Evolutionary conservation across 2,329 filamentous ascomycete genomes (phyloP), one percentile per base, ranked within the genome.

Genomic region (Aquanectria penicillioides): DNA sequence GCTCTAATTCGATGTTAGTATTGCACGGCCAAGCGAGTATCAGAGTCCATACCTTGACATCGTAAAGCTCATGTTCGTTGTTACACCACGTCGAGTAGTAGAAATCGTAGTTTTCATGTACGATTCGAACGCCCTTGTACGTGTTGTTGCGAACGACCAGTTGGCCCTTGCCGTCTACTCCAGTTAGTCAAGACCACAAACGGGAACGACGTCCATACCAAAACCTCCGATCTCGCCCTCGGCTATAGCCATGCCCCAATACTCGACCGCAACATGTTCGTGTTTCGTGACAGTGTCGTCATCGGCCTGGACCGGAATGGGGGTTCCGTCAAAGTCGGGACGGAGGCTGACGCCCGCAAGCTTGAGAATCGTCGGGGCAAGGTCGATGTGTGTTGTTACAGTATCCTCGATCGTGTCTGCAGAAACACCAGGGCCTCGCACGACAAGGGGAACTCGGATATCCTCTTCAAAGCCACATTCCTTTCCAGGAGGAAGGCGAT

Each of bases 21-120:
- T 6, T 15, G 31, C 11, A n/a, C 7, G 38, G 26, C 44, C 22
- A 6, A 7, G 23, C 2, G 13, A 18, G 4, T 22, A 4, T 8
- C 3, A 6, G 3, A 3, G 17, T 5, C 43, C 66, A 7, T 59
- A 68, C 85, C 66, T 78, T 82, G 33, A 89, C 67, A 61, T 90
- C 81, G 69, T 90, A 91, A 2, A 89, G 79, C 70, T 91, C 88
- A 53, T 86, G 83, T 67, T 90, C 87, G 48, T 86, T 86, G 12
- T 76, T 89, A 68, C 89, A 91, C 88, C 88, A 91, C 0, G 90
- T 86, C 0, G 86, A 82, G 66, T 91, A 91, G 60, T 87, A 86
- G 5, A 90, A 70, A 65, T 83, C 85, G 67, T 90, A 90, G 5
- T 75, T 73, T 2, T 80, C 69, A 1, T 80, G 75, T 4, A 86